Evolutionary conservation across 225 moss, liverwort and hornwort genomes (phyloP), one percentile per base, ranked within the genome.

Genomic region (Bryum argenteum): DNA sequence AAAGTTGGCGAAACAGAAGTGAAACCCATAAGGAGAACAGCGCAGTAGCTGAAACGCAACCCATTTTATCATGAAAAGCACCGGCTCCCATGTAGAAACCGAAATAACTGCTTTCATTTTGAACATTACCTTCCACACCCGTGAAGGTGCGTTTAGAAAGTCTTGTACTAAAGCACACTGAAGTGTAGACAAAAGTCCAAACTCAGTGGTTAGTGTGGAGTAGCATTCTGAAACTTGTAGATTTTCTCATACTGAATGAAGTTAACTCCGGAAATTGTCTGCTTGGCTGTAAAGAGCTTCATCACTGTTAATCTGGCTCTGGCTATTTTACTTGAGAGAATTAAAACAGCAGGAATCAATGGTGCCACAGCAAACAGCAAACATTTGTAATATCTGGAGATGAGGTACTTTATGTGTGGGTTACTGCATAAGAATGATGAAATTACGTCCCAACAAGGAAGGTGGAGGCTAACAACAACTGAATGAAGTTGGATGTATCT

Each of bases 1-100:
- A 88, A 84, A 74, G 83, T 97, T 47, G 81, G 77, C 53, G 94
- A 94, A 71, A 78, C 86, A 63, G 93, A 97, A 75, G 94, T 94
- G 42, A 92, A 93, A 78, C 90, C 93, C 41, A 71, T 90, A 18
- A 84, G 65, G 43, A 90, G 69, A 71, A 26, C 61, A 56, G 57
- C 64, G 21, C 72, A 66, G 54, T 57, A 58, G 40, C 75, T 22
- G 58, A 39, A 41, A 51, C 41, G 10, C n/a, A 41, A 56, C 33
- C 8, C 33, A 42, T 21, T 56, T 28, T 41, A 40, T 74, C 42
- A 22, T 42, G 13, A 61, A 47, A 17, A 42, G 54, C 9, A 55
- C 12, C 39, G 12, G 40, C 38, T 69, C 60, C 43, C 61, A 33
- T 39, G 0, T 1, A 51, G 1, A 2, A 42, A 48, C 28, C 3